phyloP scores from a whole-genome alignment of 768 basidiomycete species.

The Saitozyma sp. region DNA sequence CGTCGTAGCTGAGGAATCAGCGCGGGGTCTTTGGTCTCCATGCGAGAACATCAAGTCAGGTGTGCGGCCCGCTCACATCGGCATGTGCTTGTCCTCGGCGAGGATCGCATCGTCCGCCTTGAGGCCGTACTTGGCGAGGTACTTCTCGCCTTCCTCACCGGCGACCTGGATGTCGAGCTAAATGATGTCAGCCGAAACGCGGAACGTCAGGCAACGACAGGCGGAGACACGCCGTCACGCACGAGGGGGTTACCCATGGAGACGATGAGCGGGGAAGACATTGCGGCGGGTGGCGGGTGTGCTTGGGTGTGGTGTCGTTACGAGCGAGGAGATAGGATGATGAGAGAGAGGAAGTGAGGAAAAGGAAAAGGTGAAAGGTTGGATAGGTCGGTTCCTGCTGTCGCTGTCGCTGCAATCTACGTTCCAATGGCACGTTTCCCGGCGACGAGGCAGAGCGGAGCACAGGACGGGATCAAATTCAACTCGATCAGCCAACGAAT shows the following conservation, averaged over 20 bases:
- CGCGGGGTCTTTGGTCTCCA: neutral
- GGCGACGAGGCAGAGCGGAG: too few species aligned
- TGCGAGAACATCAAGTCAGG: neutral
- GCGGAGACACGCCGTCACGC: constrained; percentile 8
- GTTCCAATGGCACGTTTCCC: too few species aligned
- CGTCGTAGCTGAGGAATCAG: constrained; percentile 69
- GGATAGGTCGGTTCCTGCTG: too few species aligned
- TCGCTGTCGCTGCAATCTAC: too few species aligned
- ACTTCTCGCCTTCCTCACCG: constrained; percentile 66
- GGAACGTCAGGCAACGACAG: neutral
- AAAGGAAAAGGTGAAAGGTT: too few species aligned
- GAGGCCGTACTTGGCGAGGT: constrained; percentile 84
- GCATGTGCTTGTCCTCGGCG: constrained; percentile 79
- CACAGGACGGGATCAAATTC: too few species aligned
- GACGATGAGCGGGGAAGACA: constrained; percentile 62
- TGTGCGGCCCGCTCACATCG: constrained; percentile 63
- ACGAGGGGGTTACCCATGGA: constrained; percentile 95
- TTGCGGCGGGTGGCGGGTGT: too few species aligned
- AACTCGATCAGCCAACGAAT: too few species aligned
- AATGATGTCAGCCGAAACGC: neutral
- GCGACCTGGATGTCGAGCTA: constrained; percentile 81
- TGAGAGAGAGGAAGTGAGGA: too few species aligned
- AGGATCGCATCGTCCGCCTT: constrained; percentile 95
- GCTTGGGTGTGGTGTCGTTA: too few species aligned
- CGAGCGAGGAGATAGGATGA: too few species aligned